Evolutionary conservation across 2,329 filamentous ascomycete species (phyloP).

Genomic region (Truncatella angustata): DNA sequence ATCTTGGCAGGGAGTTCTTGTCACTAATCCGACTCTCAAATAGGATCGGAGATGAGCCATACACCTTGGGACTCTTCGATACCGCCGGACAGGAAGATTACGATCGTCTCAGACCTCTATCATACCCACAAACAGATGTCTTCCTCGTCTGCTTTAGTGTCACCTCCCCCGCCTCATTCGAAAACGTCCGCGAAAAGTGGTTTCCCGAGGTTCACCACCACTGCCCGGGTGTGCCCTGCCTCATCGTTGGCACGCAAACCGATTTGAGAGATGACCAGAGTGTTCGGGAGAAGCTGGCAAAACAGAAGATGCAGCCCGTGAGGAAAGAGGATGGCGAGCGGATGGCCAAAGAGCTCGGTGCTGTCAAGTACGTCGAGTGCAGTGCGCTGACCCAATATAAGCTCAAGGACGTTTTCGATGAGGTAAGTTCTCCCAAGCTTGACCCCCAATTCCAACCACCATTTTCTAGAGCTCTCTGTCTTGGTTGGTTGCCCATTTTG

Average conservation of each 20-base stretch:
- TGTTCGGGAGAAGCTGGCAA: conserved; percentile 86
- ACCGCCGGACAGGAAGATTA: conserved; percentile 99
- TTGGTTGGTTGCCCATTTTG: not conserved
- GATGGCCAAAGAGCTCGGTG: conserved; percentile 96
- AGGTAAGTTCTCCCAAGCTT: conserved; percentile 58
- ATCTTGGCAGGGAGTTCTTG: no score
- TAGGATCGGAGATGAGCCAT: conserved; percentile 99
- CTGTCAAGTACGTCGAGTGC: conserved; percentile 98
- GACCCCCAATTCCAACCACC: no score
- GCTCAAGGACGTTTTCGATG: conserved; percentile 98
- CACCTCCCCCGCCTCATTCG: conserved; percentile 94
- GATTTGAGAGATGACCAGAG: conserved; percentile 88
- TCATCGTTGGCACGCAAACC: conserved; percentile 96
- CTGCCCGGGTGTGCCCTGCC: conserved; percentile 93
- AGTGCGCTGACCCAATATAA: conserved; percentile 98
- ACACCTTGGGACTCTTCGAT: conserved; percentile 96
- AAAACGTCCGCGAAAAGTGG: conserved; percentile 99
- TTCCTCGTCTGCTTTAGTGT: conserved; percentile 99
- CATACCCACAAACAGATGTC: conserved; percentile 97
- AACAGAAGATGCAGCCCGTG: conserved; percentile 95
- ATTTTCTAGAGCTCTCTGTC: no score
- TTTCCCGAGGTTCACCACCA: conserved; percentile 98
- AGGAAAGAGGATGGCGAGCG: conserved; percentile 88
- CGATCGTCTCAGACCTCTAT: conserved; percentile 91
- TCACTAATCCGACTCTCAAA: not conserved